Evolutionary conservation across 441 rosid species (phyloP).

Genomic region (Populus trichocarpa): DNA sequence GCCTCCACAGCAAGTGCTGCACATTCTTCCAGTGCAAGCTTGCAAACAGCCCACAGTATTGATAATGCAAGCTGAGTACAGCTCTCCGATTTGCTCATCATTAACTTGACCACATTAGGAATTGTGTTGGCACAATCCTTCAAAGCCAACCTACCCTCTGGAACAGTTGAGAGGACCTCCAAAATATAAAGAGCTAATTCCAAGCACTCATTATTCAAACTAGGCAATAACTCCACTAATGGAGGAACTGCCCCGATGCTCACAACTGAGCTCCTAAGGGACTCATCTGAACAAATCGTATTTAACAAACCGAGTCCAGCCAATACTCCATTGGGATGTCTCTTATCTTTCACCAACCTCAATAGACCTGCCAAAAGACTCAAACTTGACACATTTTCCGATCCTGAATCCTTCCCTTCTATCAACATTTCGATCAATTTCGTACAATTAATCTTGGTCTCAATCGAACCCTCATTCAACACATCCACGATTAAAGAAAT

Average conservation of each 20-base stretch:
- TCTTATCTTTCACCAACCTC: conserved; percentile 73
- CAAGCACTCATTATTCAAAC: conserved; percentile 55
- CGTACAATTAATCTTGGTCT: conserved; percentile 75
- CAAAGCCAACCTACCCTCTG: conserved; percentile 64
- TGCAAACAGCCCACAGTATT: conserved; percentile 66
- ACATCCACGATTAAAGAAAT: conserved; percentile 79
- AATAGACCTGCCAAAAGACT: conserved; percentile 75
- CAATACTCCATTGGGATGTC: conserved; percentile 49
- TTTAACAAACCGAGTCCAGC: conserved; percentile 62
- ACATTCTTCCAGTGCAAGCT: conserved; percentile 75
- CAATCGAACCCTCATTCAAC: conserved; percentile 79
- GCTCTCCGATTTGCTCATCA: conserved; percentile 78
- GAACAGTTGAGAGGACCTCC: conserved; percentile 50
- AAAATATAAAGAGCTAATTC: conserved; percentile 64
- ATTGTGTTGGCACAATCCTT: conserved; percentile 67
- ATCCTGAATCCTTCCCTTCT: conserved; percentile 53
- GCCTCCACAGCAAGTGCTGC: conserved; percentile 64
- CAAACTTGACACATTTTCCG: conserved; percentile 59
- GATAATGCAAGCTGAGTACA: conserved; percentile 66
- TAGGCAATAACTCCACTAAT: conserved; percentile 58
- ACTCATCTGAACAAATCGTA: conserved; percentile 48
- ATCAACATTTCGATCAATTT: conserved; percentile 55
- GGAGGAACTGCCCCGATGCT: conserved; percentile 72
- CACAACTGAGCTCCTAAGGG: conserved; percentile 51
- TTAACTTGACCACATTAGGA: conserved; percentile 50